phyloP scores from a whole-genome alignment of 257 asterid genomes.

The Anisodus tanguticus region DNA sequence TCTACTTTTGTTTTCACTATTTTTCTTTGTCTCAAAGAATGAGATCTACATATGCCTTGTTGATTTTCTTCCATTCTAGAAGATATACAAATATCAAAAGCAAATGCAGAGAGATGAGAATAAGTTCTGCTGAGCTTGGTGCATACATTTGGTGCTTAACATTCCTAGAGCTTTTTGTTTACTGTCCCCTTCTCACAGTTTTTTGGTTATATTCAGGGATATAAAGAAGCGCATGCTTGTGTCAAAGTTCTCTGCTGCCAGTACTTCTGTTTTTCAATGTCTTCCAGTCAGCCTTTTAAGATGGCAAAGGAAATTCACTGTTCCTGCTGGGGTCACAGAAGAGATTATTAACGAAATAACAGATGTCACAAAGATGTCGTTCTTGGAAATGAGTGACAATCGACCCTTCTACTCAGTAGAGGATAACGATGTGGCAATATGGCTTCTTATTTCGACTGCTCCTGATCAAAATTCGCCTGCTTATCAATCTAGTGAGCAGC shows the following conservation, averaged over 20 bases:
- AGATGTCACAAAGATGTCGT: slow-evolving; percentile 63
- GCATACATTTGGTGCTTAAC: neutral
- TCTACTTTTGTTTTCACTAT: neutral
- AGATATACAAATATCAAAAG: slow-evolving; percentile 7
- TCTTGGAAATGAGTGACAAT: slow-evolving; percentile 45
- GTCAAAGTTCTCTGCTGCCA: slow-evolving; percentile 71
- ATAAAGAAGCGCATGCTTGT: slow-evolving; percentile 61
- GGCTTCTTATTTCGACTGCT: slow-evolving; percentile 75
- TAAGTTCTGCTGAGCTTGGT: slow-evolving; percentile 27
- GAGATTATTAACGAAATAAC: slow-evolving; percentile 53
- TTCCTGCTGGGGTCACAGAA: slow-evolving; percentile 36
- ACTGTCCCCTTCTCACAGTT: slow-evolving; percentile 18
- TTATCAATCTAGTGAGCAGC: slow-evolving; percentile 45
- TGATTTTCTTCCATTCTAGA: slow-evolving; percentile 1
- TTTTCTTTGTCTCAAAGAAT: neutral
- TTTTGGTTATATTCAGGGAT: slow-evolving; percentile 62
- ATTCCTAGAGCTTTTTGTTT: slow-evolving; percentile 25
- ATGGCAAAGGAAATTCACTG: slow-evolving; percentile 60
- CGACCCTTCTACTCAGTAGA: slow-evolving; percentile 41
- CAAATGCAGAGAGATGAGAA: slow-evolving; percentile 28
- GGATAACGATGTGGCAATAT: slow-evolving; percentile 64
- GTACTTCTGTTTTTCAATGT: slow-evolving; percentile 60
- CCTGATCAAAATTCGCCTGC: slow-evolving; percentile 47
- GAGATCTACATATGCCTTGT: slow-evolving; percentile 7
- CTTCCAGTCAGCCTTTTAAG: slow-evolving; percentile 67